These are phyloP conservation scores for Cyberlindnera subsufficiens DNA, from an alignment of 805 yeast genomes.

Conservation along the genomic window DNA sequence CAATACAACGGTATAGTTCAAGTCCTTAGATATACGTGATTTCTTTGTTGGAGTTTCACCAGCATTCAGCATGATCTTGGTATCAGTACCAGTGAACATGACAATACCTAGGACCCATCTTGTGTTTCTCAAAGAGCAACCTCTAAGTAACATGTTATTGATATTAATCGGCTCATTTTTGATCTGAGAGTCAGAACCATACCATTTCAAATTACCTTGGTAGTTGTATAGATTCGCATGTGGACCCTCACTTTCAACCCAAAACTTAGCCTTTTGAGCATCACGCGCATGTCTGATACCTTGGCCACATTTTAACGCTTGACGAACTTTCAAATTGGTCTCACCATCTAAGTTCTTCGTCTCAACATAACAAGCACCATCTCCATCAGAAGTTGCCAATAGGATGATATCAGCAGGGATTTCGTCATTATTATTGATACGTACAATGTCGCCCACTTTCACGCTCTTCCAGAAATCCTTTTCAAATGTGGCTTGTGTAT, in stretches of 20 bases:
- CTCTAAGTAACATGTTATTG: constrained; percentile 66
- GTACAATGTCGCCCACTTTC: constrained; percentile 66
- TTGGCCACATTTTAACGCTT: constrained; percentile 59
- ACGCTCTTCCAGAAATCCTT: constrained; percentile 64
- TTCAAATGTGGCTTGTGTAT: constrained; percentile 34
- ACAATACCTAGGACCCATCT: constrained; percentile 81
- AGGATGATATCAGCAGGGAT: constrained; percentile 72
- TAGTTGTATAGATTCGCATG: constrained; percentile 72
- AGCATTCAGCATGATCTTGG: constrained; percentile 77
- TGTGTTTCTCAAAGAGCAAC: constrained; percentile 73
- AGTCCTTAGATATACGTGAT: constrained; percentile 67
- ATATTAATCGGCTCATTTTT: constrained; percentile 61
- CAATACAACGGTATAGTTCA: constrained; percentile 62
- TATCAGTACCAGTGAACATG: constrained; percentile 69
- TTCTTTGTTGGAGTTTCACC: constrained; percentile 76
- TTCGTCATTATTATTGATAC: constrained; percentile 72
- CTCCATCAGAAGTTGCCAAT: constrained; percentile 60
- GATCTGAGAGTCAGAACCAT: constrained; percentile 32
- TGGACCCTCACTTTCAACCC: constrained; percentile 82
- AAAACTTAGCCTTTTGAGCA: constrained; percentile 46
- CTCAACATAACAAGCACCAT: constrained; percentile 67
- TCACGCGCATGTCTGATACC: constrained; percentile 43
- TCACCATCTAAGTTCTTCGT: constrained; percentile 82
- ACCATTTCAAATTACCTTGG: constrained; percentile 62
- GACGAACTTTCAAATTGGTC: constrained; percentile 71